Evolutionary conservation across 257 asterid species (phyloP), one percentile per base, ranked within the genome.

Genomic region (Ajuga chamaepitys): DNA sequence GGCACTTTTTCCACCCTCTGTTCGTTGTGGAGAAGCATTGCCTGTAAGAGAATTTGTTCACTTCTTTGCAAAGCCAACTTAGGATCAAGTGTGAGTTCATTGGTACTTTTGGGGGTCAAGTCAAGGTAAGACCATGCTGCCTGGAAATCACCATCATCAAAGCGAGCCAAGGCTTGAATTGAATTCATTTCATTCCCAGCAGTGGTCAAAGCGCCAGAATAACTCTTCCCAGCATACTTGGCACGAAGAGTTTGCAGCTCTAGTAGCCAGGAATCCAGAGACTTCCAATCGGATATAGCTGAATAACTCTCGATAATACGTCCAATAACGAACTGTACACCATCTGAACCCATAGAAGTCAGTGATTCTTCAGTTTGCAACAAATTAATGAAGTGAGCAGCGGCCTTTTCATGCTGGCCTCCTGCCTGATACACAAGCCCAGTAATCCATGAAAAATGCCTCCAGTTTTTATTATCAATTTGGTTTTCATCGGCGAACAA

Each of bases 41-140:
- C 99, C 81, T 93, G 97, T 92, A 93, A 81, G 79, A 93, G 90
- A 92, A 93, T 88, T 69, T 93, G 99, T 69, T 93, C 99, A 50
- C 99, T 93, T 82, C 99, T 89, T 75, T 84, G 96, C 82, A 93
- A 79, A 77, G 97, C 90, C 82, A 86, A 68, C 82, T 82, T 93
- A 60, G 97, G 99, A 81, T 93, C 99, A 74, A 88, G 86, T 18
- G 96, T 93, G 76, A 82, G 90, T 66, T 89, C 89, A 57, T 72
- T 81, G 90, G 95, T 84, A 77, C 95, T 93, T 86, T 89, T 93
- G 52, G 96, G 96, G 66, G 99, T 93, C 92, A 93, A 83, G 74
- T 90, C 96, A 48, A 93, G 97, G 81, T 84, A 87, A 51, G 95
- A 83, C 99, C 99, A 87, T 67, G 97, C 89, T 57, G 92, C 95